These are phyloP conservation scores for Primulina eburnea DNA, from an alignment of 257 asterid genomes.

Conservation along the genomic window DNA sequence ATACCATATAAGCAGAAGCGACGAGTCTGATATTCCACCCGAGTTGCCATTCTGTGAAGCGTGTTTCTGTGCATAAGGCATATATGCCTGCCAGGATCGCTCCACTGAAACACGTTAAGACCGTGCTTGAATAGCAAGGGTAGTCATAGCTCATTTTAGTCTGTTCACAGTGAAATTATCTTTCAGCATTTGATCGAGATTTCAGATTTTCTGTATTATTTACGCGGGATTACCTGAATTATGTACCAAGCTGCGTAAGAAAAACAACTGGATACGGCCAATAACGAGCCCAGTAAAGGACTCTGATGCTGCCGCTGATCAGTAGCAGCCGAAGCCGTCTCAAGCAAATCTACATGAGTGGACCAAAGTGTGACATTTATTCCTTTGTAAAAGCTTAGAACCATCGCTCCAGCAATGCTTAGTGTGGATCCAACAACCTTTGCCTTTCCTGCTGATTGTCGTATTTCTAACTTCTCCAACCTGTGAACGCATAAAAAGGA, in stretches of 20 bases:
- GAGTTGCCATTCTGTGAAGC: conserved; percentile 34
- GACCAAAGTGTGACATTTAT: conserved; percentile 21
- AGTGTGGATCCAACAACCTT: conserved; percentile 34
- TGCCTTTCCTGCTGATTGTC: conserved; percentile 32
- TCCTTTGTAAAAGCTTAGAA: conserved; percentile 36
- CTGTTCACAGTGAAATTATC: conserved; percentile 17
- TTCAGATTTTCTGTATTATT: background rate
- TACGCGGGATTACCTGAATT: conserved; percentile 29
- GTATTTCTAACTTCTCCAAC: conserved; percentile 29
- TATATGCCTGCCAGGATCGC: conserved; percentile 30
- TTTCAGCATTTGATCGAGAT: background rate
- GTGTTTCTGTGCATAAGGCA: conserved; percentile 25
- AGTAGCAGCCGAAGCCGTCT: background rate
- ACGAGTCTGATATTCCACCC: conserved; percentile 42
- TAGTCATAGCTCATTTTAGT: conserved; percentile 26
- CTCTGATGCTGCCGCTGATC: conserved; percentile 8
- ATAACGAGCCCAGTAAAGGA: conserved; percentile 24
- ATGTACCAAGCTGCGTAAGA: conserved; percentile 37
- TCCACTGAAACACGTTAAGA: conserved; percentile 27
- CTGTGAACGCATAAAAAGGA: conserved; percentile 14
- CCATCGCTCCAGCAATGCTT: conserved; percentile 39
- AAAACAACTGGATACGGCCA: conserved; percentile 34
- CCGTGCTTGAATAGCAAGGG: conserved; percentile 38
- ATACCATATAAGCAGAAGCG: conserved; percentile 30
- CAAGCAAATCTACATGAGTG: conserved; percentile 21